Percentiles rank a stretch among this genome's conserved stretches.
phyloP scores from a whole-genome alignment of 2,329 filamentous ascomycete genomes.

The Cordyceps sp. region DNA sequence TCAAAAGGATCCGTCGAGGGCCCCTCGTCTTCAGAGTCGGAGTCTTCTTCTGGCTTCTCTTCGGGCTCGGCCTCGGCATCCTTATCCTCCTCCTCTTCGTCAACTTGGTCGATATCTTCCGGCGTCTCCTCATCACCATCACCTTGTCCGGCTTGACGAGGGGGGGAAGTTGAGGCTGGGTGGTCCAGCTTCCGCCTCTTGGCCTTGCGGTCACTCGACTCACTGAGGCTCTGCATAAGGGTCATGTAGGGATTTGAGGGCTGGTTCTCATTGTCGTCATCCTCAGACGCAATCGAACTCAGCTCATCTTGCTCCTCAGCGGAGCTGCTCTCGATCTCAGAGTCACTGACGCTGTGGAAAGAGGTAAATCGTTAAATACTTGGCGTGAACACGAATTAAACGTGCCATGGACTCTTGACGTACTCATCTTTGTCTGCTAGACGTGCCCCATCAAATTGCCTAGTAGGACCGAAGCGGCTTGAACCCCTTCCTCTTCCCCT shows the following conservation, averaged over 20 bases:
- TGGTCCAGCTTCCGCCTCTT: slow-evolving; percentile 43
- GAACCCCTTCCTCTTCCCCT: slow-evolving; percentile 10
- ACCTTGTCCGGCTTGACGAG: slow-evolving; percentile 13
- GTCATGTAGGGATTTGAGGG: slow-evolving; percentile 35
- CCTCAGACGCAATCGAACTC: slow-evolving; percentile 22
- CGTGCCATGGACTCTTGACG: slow-evolving; percentile 3
- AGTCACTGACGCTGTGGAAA: slow-evolving; percentile 6
- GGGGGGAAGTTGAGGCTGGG: slow-evolving; percentile 6
- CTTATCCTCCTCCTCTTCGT: slow-evolving; percentile 8
- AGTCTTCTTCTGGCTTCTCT: slow-evolving; percentile 16
- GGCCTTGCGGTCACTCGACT: slow-evolving; percentile 24
- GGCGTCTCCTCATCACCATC: slow-evolving; percentile 16
- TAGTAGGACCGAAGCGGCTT: slow-evolving; percentile 19
- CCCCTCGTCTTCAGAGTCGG: slow-evolving; percentile 32
- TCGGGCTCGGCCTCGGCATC: slow-evolving; percentile 5
- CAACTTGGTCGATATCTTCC: slow-evolving; percentile 9
- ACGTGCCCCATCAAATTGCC: slow-evolving; percentile 18
- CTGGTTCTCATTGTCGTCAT: slow-evolving; percentile 26
- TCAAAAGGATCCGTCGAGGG: slow-evolving; percentile 59
- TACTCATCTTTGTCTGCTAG: slow-evolving; percentile 20
- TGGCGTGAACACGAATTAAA: too few relatives aligned
- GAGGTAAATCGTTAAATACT: not conserved
- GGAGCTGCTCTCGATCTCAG: slow-evolving; percentile 7
- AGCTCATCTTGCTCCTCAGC: slow-evolving; percentile 19
- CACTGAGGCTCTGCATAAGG: slow-evolving; percentile 39